Percentiles rank a stretch among this genome's conserved stretches.
Conservation (phyloP, 345 rosid genomes). For the Aegle marmelos region DNA sequence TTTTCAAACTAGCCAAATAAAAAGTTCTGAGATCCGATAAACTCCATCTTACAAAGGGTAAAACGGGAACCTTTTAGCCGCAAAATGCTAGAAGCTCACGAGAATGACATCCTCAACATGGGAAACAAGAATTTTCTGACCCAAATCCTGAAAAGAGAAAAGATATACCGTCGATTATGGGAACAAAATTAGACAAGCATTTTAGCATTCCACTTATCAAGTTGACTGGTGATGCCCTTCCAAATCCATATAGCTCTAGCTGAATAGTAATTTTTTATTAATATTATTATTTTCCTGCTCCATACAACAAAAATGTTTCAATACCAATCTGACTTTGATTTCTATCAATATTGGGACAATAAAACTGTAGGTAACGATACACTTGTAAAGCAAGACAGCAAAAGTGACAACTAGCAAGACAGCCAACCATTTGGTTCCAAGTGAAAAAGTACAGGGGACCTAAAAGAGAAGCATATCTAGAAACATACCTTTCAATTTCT, state of each 20-base stretch:
- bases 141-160: too few relatives aligned
- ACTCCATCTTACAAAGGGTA: too few relatives aligned
- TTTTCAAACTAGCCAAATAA: not conserved
- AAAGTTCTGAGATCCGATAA: too few relatives aligned
- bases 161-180: not conserved
- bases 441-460: not conserved
- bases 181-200: not conserved
- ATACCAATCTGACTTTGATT: not conserved
- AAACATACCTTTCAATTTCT: too few relatives aligned
- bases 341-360: not conserved
- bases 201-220: not conserved
- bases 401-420: too few relatives aligned
- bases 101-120: not conserved
- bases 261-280: too few relatives aligned
- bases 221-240: not conserved
- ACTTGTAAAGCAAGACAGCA: too few relatives aligned
- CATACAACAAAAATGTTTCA: not conserved
- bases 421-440: not conserved
- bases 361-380: not conserved
- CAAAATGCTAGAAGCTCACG: not conserved
- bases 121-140: not conserved
- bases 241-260: not conserved
- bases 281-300: too few relatives aligned
- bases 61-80: not conserved
- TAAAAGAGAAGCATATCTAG: too few relatives aligned